Conservation (phyloP, 768 basidiomycete species). For the Mycena crocata region DNA sequence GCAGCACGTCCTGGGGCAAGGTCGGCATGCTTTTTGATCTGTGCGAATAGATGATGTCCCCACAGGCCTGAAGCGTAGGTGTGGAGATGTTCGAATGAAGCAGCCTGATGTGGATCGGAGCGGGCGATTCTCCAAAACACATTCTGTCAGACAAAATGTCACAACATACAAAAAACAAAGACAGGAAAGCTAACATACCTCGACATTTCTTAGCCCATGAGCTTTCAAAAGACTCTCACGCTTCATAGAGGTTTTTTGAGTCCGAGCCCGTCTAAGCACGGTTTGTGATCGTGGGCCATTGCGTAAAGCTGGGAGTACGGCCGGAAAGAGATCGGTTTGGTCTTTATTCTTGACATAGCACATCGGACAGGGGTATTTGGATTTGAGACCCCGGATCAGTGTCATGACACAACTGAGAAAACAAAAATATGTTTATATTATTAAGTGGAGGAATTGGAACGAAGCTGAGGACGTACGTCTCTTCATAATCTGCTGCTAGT, state of each 20-base stretch:
- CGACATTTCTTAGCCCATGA: slow-evolving; percentile 35
- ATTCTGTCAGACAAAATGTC: slow-evolving; percentile 45
- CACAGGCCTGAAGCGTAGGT: slow-evolving; percentile 23
- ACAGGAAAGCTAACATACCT: slow-evolving; percentile 30
- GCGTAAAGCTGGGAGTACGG: slow-evolving; percentile 12
- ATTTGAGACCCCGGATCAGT: slow-evolving; percentile 43
- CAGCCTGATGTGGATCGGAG: slow-evolving; percentile 47
- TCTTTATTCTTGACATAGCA: slow-evolving; percentile 48
- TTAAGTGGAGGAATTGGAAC: too few species aligned
- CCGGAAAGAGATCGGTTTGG: slow-evolving; percentile 39
- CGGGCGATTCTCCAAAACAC: slow-evolving; percentile 50
- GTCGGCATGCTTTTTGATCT: slow-evolving; percentile 39
- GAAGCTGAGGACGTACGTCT: slow-evolving; percentile 51
- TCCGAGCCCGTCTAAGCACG: slow-evolving; percentile 27
- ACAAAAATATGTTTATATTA: background rate
- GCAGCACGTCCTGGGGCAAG: slow-evolving; percentile 16
- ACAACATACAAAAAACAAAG: too few species aligned
- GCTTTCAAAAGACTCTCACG: slow-evolving; percentile 37
- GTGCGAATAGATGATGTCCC: slow-evolving; percentile 43
- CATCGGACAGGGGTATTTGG: slow-evolving; percentile 49
- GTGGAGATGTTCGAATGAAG: slow-evolving; percentile 55
- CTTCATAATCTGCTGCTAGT: slow-evolving; percentile 56
- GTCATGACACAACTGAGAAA: slow-evolving; percentile 51
- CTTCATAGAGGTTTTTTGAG: background rate
- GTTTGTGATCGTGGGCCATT: slow-evolving; percentile 29